These are phyloP conservation scores for Globisporangium echinulatum DNA, from an alignment of 352 stramenopile genomes.

Conservation along the genomic window DNA sequence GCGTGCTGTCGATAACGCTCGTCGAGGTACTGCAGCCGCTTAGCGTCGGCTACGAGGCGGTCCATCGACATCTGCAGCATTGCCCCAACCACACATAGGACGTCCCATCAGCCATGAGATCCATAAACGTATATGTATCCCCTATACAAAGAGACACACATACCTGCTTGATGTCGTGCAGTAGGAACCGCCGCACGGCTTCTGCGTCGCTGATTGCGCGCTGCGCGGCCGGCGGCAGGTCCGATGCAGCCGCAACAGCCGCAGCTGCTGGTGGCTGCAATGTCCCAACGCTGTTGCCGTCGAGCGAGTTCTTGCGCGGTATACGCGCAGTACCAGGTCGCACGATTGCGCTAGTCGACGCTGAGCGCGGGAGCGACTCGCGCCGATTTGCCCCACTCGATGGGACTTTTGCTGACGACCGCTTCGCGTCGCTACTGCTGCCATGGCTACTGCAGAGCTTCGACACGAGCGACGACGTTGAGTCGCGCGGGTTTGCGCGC, in stretches of 20 bases:
- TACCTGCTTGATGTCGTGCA: slow-evolving; percentile 68
- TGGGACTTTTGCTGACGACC: neutral
- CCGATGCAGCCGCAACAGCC: slow-evolving; percentile 7
- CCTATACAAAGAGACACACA: neutral
- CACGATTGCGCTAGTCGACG: slow-evolving; percentile 15
- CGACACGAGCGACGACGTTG: slow-evolving; percentile 19
- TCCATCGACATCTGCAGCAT: slow-evolving; percentile 69
- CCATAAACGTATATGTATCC: no score
- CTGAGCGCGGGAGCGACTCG: slow-evolving; percentile 23
- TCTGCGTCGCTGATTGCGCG: slow-evolving; percentile 51
- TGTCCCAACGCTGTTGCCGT: slow-evolving; percentile 16
- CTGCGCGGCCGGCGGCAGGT: slow-evolving; percentile 17
- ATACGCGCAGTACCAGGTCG: slow-evolving; percentile 11
- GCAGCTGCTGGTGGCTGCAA: slow-evolving; percentile 11
- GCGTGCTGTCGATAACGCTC: neutral
- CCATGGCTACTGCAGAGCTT: slow-evolving; percentile 20
- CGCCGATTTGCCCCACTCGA: neutral
- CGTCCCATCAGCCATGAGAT: no score
- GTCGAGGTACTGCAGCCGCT: slow-evolving; percentile 62
- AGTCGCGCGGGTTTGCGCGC: slow-evolving; percentile 27
- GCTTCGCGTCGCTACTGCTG: slow-evolving; percentile 24
- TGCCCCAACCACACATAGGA: neutral
- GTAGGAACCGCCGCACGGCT: slow-evolving; percentile 48
- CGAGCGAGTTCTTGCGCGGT: slow-evolving; percentile 25
- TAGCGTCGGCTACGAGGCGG: slow-evolving; percentile 65